Conservation (phyloP, 1,284 basidiomycete genomes). For the Puccinia hordei region DNA sequence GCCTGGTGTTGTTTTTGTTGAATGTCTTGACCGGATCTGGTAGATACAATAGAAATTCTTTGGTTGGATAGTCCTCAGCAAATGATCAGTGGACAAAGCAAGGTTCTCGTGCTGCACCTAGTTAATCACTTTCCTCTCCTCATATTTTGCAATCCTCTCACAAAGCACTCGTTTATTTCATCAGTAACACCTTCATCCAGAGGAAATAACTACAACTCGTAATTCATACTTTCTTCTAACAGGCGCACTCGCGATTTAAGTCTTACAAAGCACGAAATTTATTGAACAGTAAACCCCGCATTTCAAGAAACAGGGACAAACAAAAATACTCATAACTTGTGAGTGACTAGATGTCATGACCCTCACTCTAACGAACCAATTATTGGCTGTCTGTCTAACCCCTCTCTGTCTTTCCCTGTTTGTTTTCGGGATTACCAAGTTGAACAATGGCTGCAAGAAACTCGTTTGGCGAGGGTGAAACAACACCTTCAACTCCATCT, state of each 20-base stretch:
- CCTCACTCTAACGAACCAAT: background rate
- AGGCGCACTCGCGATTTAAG: background rate
- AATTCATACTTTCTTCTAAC: background rate
- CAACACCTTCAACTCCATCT: background rate
- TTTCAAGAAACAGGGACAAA: background rate
- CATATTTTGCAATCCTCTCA: background rate
- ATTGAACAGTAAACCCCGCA: background rate
- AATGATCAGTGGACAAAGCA: background rate
- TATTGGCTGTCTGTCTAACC: background rate
- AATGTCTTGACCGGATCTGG: background rate
- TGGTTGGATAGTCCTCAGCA: background rate
- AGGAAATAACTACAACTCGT: background rate
- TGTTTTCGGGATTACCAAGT: background rate
- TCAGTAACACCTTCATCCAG: background rate
- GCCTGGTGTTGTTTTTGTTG: background rate
- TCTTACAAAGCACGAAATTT: background rate
- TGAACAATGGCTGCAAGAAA: background rate
- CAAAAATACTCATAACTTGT: background rate
- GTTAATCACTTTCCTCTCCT: background rate
- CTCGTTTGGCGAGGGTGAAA: background rate
- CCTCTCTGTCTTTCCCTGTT: background rate
- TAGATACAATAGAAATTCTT: background rate
- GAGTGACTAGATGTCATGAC: background rate
- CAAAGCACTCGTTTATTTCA: background rate
- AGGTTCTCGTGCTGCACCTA: background rate